A percentile compares a stretch with the other conserved stretches of the same genome.
phyloP scores from a whole-genome alignment of 2,329 filamentous ascomycete species.

The Acrocalymma vagum region DNA sequence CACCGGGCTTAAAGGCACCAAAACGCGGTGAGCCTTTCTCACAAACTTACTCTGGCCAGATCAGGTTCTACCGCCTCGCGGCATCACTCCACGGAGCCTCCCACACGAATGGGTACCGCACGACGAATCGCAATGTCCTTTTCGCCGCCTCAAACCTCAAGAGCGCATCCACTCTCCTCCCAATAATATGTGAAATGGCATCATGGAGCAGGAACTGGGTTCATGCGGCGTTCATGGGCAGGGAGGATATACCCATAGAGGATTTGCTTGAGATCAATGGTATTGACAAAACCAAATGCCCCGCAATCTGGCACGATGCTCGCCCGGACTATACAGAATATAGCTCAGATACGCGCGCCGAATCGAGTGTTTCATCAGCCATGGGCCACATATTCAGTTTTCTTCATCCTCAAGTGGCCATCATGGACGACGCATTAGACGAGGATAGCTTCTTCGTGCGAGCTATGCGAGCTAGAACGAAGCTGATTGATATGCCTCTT shows the following conservation, averaged over 20 bases:
- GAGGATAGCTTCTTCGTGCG: constrained; percentile 76
- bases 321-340: constrained; percentile 75
- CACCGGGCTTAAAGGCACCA: constrained; percentile 29
- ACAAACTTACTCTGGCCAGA: constrained; percentile 69
- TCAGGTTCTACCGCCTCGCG: constrained; percentile 73
- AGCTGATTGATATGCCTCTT: constrained; percentile 64
- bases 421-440: constrained; percentile 71
- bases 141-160: constrained; percentile 80
- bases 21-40: constrained; percentile 21
- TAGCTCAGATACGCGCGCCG: constrained; percentile 76
- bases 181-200: constrained; percentile 89
- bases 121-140: constrained; percentile 74
- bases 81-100: constrained; percentile 68
- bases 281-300: constrained; percentile 72
- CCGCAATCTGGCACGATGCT: constrained; percentile 74
- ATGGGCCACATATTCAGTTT: constrained; percentile 76
- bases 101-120: constrained; percentile 60
- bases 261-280: constrained; percentile 81
- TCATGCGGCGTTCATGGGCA: constrained; percentile 82
- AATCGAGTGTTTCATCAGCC: constrained; percentile 69
- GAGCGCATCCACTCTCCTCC: constrained; percentile 76
- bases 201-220: constrained; percentile 73
- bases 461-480: constrained; percentile 65
- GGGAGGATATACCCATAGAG: constrained; percentile 72
- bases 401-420: constrained; percentile 78